phyloP scores from a whole-genome alignment of 2,329 filamentous ascomycete species.

The Fusarium sp. region DNA sequence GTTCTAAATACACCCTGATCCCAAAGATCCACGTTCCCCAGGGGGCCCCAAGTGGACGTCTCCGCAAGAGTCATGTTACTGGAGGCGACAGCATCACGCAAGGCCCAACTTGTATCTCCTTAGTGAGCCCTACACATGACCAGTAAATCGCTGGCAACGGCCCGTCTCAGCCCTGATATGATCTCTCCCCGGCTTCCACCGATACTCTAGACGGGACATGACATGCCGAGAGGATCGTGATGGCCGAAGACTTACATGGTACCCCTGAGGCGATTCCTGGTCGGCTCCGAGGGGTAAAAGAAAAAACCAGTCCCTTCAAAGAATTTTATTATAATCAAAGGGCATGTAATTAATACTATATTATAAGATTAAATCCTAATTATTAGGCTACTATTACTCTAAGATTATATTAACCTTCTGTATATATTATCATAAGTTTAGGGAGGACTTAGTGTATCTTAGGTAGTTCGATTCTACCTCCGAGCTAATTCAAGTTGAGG shows the following conservation, averaged over 20 bases:
- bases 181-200: not conserved
- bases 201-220: not conserved
- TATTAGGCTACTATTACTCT: no score
- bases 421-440: no score
- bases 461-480: no score
- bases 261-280: slow-evolving; percentile 3
- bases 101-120: not conserved
- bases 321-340: no score
- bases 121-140: slow-evolving; percentile 14
- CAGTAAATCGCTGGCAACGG: not conserved
- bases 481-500: no score
- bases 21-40: slow-evolving; percentile 21
- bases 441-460: no score
- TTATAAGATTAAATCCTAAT: no score
- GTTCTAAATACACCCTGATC: not conserved
- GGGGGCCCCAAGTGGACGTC: slow-evolving; percentile 22
- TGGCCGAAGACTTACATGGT: not conserved
- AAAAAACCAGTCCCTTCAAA: no score
- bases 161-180: slow-evolving; percentile 4
- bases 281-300: slow-evolving; percentile 15
- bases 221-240: not conserved
- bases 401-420: no score
- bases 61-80: slow-evolving; percentile 30
- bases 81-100: slow-evolving; percentile 23
- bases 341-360: no score